Base-by-base conservation (phyloP, 2,329 filamentous ascomycete species). In the Colletotrichum sp. region DNA sequence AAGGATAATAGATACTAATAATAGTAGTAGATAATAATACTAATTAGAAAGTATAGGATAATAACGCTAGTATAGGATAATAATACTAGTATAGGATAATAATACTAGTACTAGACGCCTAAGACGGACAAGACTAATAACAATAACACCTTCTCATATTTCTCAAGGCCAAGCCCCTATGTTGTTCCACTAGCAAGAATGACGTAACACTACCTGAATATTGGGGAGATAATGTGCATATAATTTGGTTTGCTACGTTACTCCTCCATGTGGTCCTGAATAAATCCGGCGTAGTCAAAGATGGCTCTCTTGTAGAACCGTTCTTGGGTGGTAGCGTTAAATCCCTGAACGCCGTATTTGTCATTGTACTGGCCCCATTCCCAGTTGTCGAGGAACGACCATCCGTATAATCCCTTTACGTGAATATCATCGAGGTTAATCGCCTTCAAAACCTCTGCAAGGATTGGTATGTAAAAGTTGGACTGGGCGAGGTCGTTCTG, bases 361-460 rank as follows among this genome's bases (percentile, higher is more conserved):
- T 70, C 59, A 12, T 57, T 60, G 48, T 70, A 65, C 71, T 91
- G 90, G 7, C 66, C 66, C 52, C 52, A 60, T 36, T 68, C 66
- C 86, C 88, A 90, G 61, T 90, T 91, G 70, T 91, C 89, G 3
- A 84, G 79, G n/a, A 85, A 87, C 10, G 82, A 86, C 90, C 90
- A 92, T 2, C 88, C 88, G 75, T 90, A 86, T 0, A 89, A 87
- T 0, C 90, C 90, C 4, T 88, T 84, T 2, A 92, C 87, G 57
- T 90, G 81, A 0, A 92, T 89, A 0, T 87, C 88, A 68, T 92
- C 90, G 71, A 91, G 86, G 83, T 87, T 88, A 10, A 92, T 90
- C 0, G 89, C 85, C 78, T 90, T 90, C 43, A 92, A 83, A 1
- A 88, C 86, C 78, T 84, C 86, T 78, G 84, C 86, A 80, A 92